phyloP scores from a whole-genome alignment of 148 eudicot genomes.

The Camellia japonica region DNA sequence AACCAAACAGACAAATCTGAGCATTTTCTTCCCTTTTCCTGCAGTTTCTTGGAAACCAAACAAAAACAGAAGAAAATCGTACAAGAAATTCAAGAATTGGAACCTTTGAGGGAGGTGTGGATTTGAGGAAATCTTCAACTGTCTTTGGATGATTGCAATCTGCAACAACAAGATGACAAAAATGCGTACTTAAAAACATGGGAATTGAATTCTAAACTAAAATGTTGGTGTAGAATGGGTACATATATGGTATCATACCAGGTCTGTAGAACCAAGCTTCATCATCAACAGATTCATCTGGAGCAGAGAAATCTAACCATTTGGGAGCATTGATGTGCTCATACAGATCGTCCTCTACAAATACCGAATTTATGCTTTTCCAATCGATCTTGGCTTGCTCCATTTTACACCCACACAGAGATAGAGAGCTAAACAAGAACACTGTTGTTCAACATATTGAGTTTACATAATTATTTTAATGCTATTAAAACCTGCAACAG shows the following conservation, averaged over 20 bases:
- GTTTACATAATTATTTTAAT: too few relatives aligned
- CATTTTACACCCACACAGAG: constrained; percentile 28
- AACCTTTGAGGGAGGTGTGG: constrained; percentile 59
- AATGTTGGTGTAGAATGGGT: not conserved
- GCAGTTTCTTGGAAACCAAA: constrained; percentile 4
- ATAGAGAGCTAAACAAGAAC: not conserved
- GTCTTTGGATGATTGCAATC: constrained; percentile 92
- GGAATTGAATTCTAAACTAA: constrained; percentile 12
- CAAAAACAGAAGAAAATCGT: constrained; percentile 12
- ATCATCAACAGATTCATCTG: constrained; percentile 44
- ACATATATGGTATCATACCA: constrained; percentile 28
- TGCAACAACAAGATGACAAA: constrained; percentile 15
- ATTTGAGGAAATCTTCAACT: constrained; percentile 65
- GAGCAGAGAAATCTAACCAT: constrained; percentile 65
- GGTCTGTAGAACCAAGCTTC: constrained; percentile 78
- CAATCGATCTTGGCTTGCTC: constrained; percentile 81
- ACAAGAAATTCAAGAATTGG: not conserved
- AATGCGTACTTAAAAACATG: not conserved
- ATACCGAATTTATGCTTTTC: constrained; percentile 55
- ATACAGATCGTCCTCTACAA: constrained; percentile 49
- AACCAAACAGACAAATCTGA: not conserved
- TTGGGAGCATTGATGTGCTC: constrained; percentile 85
- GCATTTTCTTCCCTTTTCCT: not conserved
- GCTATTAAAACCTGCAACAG: too few relatives aligned
- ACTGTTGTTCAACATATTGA: too few relatives aligned